A percentile compares a stretch with the other conserved stretches of the same genome.
phyloP scores from a whole-genome alignment of 2,329 filamentous ascomycete species.

The Capronia epimyces region DNA sequence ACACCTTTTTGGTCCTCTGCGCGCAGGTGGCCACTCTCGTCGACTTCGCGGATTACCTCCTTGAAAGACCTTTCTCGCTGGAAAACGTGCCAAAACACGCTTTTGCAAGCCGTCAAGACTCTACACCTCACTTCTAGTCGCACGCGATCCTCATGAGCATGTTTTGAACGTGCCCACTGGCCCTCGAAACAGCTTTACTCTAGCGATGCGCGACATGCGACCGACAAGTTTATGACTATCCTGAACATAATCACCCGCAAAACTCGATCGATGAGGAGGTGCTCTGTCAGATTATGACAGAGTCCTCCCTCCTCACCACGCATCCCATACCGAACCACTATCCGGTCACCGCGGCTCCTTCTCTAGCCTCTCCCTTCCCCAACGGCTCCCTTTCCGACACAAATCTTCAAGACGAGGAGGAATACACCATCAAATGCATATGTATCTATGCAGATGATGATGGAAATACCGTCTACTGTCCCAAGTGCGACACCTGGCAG shows the following conservation, averaged over 20 bases:
- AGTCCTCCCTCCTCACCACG: conserved; percentile 48
- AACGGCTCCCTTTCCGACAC: conserved; percentile 42
- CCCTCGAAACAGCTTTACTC: conserved; percentile 4
- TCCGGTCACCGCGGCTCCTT: conserved; percentile 40
- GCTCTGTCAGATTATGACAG: conserved; percentile 52
- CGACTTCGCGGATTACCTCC: conserved; percentile 7
- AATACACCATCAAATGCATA: conserved; percentile 95
- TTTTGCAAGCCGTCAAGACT: neutral
- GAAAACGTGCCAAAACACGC: neutral
- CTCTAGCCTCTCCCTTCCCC: conserved; percentile 38
- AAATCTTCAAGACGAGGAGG: conserved; percentile 41
- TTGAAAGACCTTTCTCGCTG: neutral
- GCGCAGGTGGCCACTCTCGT: conserved; percentile 8
- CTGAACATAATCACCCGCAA: conserved; percentile 5
- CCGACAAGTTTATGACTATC: conserved; percentile 17
- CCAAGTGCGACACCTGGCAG: conserved; percentile 94
- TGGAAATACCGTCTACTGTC: conserved; percentile 95
- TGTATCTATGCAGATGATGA: conserved; percentile 92
- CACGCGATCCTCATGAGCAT: conserved; percentile 4
- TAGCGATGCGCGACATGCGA: conserved; percentile 25
- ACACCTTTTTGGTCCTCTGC: conserved; percentile 16
- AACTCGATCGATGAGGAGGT: conserved; percentile 39
- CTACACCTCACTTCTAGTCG: neutral
- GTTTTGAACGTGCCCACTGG: conserved; percentile 1
- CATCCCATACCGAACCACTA: conserved; percentile 43